Conservation (phyloP, 2,329 filamentous ascomycete species). For the Trichoderma cornu-damae region DNA sequence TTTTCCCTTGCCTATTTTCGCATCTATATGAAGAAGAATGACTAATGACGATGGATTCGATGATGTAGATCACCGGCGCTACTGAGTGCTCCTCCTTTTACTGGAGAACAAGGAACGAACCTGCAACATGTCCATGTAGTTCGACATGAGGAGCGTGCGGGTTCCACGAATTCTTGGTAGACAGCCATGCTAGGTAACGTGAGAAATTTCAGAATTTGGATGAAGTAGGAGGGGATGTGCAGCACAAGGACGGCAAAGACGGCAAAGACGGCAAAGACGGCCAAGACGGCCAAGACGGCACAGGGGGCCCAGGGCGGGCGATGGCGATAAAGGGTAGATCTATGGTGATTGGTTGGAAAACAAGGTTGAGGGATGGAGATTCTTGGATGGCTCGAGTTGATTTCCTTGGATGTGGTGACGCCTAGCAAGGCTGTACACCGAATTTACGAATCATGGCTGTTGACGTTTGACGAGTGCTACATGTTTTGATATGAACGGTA, state of each 20-base stretch:
- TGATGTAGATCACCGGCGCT: conserved; percentile 42
- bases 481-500: neutral
- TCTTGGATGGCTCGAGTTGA: conserved; percentile 5
- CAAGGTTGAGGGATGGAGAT: conserved; percentile 10
- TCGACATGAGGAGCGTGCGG: neutral
- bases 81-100: conserved; percentile 18
- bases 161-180: neutral
- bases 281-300: too few relatives aligned
- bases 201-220: neutral
- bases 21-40: conserved; percentile 15
- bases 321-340: conserved; percentile 7
- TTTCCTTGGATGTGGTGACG: conserved; percentile 10
- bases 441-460: conserved; percentile 27
- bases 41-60: conserved; percentile 40
- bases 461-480: conserved; percentile 6
- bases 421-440: neutral
- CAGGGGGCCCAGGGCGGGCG: neutral
- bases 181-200: neutral
- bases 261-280: conserved; percentile 16
- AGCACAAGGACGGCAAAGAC: neutral
- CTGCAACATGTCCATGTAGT: neutral
- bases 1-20: conserved; percentile 13
- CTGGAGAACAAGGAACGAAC: conserved; percentile 13
- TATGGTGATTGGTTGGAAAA: conserved; percentile 5
- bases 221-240: conserved; percentile 4